A percentile compares a stretch with the other conserved stretches of the same genome.
Conservation (phyloP, 2,329 filamentous ascomycete genomes). For the Hypoxylon sp. region DNA sequence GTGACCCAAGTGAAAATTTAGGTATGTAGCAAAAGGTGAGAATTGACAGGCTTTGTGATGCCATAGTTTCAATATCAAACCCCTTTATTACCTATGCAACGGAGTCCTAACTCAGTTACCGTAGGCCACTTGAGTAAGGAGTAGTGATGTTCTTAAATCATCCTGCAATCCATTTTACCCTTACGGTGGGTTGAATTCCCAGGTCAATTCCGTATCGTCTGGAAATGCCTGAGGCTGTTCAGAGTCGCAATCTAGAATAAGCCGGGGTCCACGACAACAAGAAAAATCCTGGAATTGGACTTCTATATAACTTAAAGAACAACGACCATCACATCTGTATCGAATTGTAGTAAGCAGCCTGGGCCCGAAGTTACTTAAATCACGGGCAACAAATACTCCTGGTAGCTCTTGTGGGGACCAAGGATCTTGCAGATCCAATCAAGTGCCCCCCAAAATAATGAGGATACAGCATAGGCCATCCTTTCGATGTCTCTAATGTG, state of each 20-base stretch:
- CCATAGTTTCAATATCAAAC: no score
- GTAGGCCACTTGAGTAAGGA: no score
- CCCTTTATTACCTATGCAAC: no score
- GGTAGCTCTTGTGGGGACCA: neutral
- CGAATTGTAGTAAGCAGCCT: neutral
- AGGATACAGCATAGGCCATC: neutral
- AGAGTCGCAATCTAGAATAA: neutral
- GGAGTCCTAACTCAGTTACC: no score
- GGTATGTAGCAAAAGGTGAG: no score
- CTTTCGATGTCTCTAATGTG: neutral
- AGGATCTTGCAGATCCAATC: neutral
- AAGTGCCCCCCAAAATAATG: neutral
- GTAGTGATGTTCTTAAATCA: no score
- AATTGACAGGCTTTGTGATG: no score
- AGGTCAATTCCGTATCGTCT: neutral
- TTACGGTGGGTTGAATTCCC: neutral
- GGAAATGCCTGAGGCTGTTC: neutral
- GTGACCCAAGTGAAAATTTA: no score
- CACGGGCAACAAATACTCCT: neutral
- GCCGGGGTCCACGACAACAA: neutral
- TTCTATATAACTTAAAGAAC: neutral
- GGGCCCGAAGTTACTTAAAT: neutral
- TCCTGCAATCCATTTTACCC: no score
- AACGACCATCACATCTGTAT: neutral
- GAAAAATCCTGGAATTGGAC: neutral